Base-by-base conservation (phyloP, 495 filamentous ascomycete species). In the Penicillium waksmanii region DNA sequence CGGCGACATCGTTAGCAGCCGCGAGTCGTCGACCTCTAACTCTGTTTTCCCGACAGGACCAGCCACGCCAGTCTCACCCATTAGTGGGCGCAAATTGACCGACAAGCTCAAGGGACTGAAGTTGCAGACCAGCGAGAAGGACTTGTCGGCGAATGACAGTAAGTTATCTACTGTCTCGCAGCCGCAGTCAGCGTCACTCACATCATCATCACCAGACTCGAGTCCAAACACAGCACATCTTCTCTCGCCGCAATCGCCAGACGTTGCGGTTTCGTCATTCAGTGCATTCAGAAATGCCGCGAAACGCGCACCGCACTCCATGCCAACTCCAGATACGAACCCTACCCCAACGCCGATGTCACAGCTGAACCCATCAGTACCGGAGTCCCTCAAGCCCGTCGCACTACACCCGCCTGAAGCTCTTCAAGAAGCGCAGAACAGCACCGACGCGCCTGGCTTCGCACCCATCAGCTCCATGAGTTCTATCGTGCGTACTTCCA, bases 41-140 rank as follows among this genome's bases (percentile, higher is more conserved):
- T n/a, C n/a, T n/a, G n/a, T n/a, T n/a, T n/a, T n/a, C n/a, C n/a
- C n/a, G n/a, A n/a, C n/a, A n/a, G n/a, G n/a, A n/a, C n/a, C n/a
- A n/a, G n/a, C 74, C 0, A 78, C 78, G 0, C 89, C 89, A 0
- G 81, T 85, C 21, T 84, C 84, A 10, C 84, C 85, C 10, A 76
- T 86, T 25, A 84, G 83, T 4, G 86, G 89, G 3, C 65, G 67
- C 13, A 82, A 87, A 51, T 68, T 93, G 58, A 82, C 82, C 25
- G 90, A 93, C 70, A 93, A 92, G 76, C 78, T 93, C 23, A 86
- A 80, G 65, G 90, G 90, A 3, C 67, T 94, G 63, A 90, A 85
- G 66, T 74, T 95, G 54, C 87, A 88, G 27, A 95, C 91, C 1
- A 87, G 84, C 47, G 82, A 85, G 40, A 78, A 75, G 31, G 85